Conservation (phyloP, 164 flowering plant species). For the Malania oleifera region DNA sequence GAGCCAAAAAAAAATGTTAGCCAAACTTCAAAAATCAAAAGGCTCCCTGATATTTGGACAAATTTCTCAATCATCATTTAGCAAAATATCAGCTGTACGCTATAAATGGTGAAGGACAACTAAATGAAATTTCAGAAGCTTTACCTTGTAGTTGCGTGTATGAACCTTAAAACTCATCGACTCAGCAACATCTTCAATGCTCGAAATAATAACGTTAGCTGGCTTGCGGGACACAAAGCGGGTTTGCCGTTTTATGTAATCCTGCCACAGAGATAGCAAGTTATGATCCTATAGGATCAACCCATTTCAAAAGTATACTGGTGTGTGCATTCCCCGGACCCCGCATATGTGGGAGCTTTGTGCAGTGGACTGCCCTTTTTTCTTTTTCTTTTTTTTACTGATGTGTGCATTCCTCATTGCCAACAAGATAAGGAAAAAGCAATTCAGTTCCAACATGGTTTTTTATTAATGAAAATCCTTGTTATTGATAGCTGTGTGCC, state of each 20-base stretch:
- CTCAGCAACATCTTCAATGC: constrained; percentile 66
- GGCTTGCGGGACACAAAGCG: constrained; percentile 89
- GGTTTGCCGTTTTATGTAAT: constrained; percentile 84
- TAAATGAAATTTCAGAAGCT: neutral
- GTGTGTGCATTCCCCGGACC: neutral
- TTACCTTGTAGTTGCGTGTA: constrained; percentile 82
- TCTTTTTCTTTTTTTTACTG: too few relatives aligned
- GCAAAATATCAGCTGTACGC: neutral
- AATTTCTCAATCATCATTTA: too few relatives aligned
- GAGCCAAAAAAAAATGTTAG: too few relatives aligned
- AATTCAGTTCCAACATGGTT: too few relatives aligned
- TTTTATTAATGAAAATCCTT: too few relatives aligned
- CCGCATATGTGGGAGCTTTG: neutral
- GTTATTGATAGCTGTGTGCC: too few relatives aligned
- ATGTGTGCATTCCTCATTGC: too few relatives aligned
- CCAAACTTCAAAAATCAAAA: too few relatives aligned
- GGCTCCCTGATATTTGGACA: too few relatives aligned
- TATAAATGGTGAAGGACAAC: neutral
- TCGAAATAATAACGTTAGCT: constrained; percentile 59
- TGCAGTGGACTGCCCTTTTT: too few relatives aligned
- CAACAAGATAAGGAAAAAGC: too few relatives aligned
- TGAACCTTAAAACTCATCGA: constrained; percentile 80
- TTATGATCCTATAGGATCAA: too few relatives aligned
- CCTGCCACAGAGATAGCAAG: constrained; percentile 40
- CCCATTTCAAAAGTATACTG: neutral